Evolutionary conservation across 257 asterid species (phyloP).

Genomic region (Echium plantagineum): DNA sequence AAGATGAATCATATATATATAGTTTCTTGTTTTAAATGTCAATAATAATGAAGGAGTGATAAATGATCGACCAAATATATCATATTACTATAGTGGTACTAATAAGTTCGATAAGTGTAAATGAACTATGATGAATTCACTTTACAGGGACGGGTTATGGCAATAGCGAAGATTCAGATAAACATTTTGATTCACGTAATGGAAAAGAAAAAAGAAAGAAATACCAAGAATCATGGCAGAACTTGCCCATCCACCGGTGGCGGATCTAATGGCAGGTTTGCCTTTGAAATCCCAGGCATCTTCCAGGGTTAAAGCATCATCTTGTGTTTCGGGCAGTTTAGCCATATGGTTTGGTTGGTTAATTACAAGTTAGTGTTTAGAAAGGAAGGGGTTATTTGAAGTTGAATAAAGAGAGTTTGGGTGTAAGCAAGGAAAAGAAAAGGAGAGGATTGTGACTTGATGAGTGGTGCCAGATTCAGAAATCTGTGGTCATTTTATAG

Average conservation of each 20-base stretch:
- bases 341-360: constrained; percentile 23
- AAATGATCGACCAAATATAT: too few relatives aligned
- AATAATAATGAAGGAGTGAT: too few relatives aligned
- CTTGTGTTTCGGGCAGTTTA: constrained; percentile 39
- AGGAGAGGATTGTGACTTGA: background rate
- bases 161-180: too few relatives aligned
- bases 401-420: background rate
- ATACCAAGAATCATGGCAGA: constrained; percentile 84
- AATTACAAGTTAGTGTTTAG: too few relatives aligned
- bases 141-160: too few relatives aligned
- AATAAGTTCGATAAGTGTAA: too few relatives aligned
- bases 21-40: background rate
- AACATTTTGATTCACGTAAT: too few relatives aligned
- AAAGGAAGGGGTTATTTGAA: background rate
- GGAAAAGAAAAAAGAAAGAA: background rate
- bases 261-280: constrained; percentile 45
- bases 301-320: constrained; percentile 40
- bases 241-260: constrained; percentile 73
- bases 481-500: background rate
- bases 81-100: too few relatives aligned
- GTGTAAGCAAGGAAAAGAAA: background rate
- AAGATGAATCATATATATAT: too few relatives aligned
- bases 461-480: background rate
- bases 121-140: too few relatives aligned
- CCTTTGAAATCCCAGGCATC: constrained; percentile 89